These are phyloP conservation scores for Pleurotus djamor DNA, from an alignment of 768 basidiomycete genomes.

Conservation along the genomic window DNA sequence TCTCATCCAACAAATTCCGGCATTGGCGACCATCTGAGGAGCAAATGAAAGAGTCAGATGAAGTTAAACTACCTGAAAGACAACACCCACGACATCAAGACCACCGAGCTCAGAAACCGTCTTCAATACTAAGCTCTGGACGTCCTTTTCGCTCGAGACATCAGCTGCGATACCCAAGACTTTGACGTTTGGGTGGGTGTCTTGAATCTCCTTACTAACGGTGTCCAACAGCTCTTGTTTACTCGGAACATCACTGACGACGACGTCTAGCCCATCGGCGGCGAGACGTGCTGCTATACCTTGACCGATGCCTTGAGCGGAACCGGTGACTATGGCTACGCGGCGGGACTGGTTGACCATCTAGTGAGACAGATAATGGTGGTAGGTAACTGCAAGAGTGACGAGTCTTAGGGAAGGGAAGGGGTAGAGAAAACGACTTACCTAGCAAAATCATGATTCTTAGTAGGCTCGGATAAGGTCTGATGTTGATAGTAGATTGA, in stretches of 20 bases:
- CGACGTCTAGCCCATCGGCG: conserved; percentile 27
- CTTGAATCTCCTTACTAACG: conserved; percentile 22
- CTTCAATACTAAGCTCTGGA: conserved; percentile 22
- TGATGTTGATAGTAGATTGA: no score
- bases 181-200: conserved; percentile 12
- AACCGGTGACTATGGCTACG: conserved; percentile 28
- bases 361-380: no score
- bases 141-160: conserved; percentile 23
- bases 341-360: no score
- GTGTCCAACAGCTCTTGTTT: conserved; percentile 15
- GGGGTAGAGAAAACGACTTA: no score
- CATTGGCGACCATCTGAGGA: conserved; percentile 26
- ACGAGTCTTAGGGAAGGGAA: no score
- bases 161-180: conserved; percentile 18
- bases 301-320: conserved; percentile 29
- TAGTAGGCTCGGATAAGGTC: no score
- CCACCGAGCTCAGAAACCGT: conserved; percentile 16
- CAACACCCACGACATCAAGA: conserved; percentile 22
- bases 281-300: conserved; percentile 29
- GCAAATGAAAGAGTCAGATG: background rate
- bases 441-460: no score
- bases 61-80: no score
- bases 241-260: conserved; percentile 21
- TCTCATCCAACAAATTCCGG: conserved; percentile 15
- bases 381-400: no score